A percentile compares a stretch with the other conserved stretches of the same genome.
Conservation (phyloP, 1,284 basidiomycete genomes). For the Trametes hirsuta region DNA sequence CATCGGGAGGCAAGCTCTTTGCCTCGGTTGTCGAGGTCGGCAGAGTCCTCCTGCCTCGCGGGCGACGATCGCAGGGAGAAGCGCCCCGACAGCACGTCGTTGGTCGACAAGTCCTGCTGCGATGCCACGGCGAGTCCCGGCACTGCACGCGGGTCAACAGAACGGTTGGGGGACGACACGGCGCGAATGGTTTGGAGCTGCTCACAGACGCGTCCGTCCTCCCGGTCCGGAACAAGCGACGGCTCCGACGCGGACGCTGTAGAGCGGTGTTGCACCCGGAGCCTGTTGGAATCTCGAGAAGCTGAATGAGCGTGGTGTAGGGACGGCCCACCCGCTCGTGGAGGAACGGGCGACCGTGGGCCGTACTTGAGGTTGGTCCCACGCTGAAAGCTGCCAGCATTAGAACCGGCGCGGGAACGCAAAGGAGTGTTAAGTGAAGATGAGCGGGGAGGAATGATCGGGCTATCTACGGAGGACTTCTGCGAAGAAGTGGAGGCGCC, state of each 20-base stretch:
- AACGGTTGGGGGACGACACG: slow-evolving; percentile 19
- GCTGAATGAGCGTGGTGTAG: slow-evolving; percentile 36
- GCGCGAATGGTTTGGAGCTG: slow-evolving; percentile 25
- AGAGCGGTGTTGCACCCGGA: slow-evolving; percentile 66
- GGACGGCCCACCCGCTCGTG: slow-evolving; percentile 24
- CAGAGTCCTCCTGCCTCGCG: slow-evolving; percentile 49
- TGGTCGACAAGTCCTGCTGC: slow-evolving; percentile 56
- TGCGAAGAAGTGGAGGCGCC: slow-evolving; percentile 23
- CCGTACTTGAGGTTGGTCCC: slow-evolving; percentile 37
- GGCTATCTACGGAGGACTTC: slow-evolving; percentile 24
- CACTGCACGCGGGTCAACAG: slow-evolving; percentile 26
- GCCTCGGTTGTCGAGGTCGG: slow-evolving; percentile 67
- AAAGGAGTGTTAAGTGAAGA: slow-evolving; percentile 56
- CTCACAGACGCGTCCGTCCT: slow-evolving; percentile 53
- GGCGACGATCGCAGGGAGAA: slow-evolving; percentile 50
- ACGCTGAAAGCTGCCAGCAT: slow-evolving; percentile 22
- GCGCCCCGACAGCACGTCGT: slow-evolving; percentile 46
- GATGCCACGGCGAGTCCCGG: slow-evolving; percentile 42
- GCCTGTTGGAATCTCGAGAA: slow-evolving; percentile 50
- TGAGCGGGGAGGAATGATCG: slow-evolving; percentile 58
- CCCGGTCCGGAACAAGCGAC: slow-evolving; percentile 60
- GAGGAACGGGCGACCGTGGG: slow-evolving; percentile 37
- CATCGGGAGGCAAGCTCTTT: slow-evolving; percentile 78
- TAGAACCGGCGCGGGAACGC: slow-evolving; percentile 43
- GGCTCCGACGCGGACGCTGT: slow-evolving; percentile 79